Conservation (phyloP, 306 rosid species). For the Malus fusca region DNA sequence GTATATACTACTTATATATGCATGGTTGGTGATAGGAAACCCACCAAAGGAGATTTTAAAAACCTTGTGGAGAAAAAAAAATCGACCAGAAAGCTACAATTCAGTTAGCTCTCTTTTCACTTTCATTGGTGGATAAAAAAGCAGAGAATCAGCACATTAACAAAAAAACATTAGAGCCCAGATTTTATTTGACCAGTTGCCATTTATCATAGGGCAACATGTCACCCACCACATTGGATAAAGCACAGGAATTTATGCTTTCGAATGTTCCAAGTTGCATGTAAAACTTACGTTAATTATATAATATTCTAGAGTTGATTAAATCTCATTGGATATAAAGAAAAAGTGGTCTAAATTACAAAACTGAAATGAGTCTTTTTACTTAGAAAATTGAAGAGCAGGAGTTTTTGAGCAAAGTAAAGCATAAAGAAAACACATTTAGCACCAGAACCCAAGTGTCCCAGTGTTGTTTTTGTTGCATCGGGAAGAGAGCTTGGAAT, state of each 20-base stretch:
- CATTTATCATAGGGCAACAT: conserved; percentile 37
- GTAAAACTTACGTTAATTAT: conserved; percentile 24
- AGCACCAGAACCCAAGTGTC: conserved; percentile 45
- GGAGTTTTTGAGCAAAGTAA: conserved; percentile 26
- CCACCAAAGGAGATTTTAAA: conserved; percentile 46
- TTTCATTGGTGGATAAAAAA: conserved; percentile 51
- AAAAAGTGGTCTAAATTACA: conserved; percentile 20
- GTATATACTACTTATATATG: not conserved
- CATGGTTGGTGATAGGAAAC: not conserved
- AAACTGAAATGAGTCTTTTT: not conserved
- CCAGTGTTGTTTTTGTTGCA: conserved; percentile 38
- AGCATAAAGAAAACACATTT: conserved; percentile 47
- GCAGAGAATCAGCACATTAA: conserved; percentile 31
- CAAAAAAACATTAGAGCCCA: conserved; percentile 32
- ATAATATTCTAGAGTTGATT: not conserved
- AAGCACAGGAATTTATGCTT: conserved; percentile 63
- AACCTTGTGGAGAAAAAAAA: conserved; percentile 19
- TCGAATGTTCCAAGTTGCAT: conserved; percentile 58
- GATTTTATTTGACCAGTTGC: conserved; percentile 55
- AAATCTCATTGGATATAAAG: not conserved
- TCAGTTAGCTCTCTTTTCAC: conserved; percentile 44
- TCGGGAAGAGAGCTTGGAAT: conserved; percentile 92
- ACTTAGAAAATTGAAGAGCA: conserved; percentile 1
- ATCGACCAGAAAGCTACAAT: conserved; percentile 55
- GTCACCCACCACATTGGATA: conserved; percentile 42